These are phyloP conservation scores for Diophrys appendiculata DNA, from an alignment of 73 alveolate species.

Conservation along the genomic window DNA sequence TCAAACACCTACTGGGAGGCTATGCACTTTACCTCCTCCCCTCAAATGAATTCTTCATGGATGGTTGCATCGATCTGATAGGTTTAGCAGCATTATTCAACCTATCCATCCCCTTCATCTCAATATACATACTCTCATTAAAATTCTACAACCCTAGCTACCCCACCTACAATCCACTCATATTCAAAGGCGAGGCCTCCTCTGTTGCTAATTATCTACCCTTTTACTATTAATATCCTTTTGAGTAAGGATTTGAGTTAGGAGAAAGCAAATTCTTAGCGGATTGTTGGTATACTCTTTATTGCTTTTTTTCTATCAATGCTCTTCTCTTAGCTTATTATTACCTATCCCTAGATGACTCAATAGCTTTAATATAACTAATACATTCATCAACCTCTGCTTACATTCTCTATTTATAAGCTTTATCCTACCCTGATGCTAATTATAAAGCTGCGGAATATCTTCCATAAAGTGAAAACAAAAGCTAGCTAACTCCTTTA, in stretches of 20 bases:
- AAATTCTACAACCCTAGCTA: background rate
- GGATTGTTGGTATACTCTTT: background rate
- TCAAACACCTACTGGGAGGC: no score
- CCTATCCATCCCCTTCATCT: background rate
- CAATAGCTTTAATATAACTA: background rate
- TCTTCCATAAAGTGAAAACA: background rate
- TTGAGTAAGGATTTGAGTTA: background rate
- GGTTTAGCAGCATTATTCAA: no score
- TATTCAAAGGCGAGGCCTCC: background rate
- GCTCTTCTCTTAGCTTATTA: background rate
- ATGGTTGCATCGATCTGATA: no score
- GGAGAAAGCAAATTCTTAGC: background rate
- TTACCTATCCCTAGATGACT: background rate
- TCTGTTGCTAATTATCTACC: background rate
- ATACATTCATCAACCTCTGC: background rate
- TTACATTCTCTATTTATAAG: background rate
- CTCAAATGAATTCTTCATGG: no score
- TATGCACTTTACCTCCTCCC: background rate
- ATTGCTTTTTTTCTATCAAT: no score
- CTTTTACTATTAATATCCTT: no score
- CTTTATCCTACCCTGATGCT: background rate
- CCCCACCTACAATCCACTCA: background rate
- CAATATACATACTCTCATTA: background rate
- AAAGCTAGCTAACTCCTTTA: background rate
- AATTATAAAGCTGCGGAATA: background rate